A percentile compares a stretch with the other conserved stretches of the same genome.
Conservation (phyloP, 345 rosid genomes). For the Ceriops decandra region DNA sequence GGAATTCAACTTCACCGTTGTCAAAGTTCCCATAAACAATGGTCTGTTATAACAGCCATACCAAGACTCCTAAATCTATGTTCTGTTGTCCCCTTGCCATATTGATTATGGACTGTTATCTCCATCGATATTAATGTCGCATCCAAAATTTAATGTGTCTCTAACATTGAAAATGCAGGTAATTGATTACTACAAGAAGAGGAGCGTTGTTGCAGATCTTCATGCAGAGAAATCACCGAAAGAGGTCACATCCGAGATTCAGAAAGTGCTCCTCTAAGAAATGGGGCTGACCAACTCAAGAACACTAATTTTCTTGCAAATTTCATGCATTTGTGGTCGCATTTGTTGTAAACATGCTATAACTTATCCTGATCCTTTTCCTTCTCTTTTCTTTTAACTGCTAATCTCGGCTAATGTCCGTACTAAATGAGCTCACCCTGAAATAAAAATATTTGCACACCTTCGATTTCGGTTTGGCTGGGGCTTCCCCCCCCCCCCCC, state of each 20-base stretch:
- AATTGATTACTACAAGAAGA: slow-evolving; percentile 69
- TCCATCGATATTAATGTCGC: no score
- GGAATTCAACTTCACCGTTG: no score
- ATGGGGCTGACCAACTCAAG: background rate
- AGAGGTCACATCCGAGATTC: slow-evolving; percentile 70
- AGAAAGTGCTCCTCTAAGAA: slow-evolving; percentile 54
- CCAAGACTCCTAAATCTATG: no score
- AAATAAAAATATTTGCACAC: slow-evolving; percentile 15
- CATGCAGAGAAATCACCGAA: slow-evolving; percentile 79
- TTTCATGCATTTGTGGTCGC: slow-evolving; percentile 8
- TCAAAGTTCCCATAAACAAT: no score
- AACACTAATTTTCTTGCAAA: background rate
- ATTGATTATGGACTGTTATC: no score
- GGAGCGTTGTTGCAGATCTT: slow-evolving; percentile 61
- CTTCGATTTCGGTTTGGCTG: background rate
- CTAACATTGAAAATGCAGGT: slow-evolving; percentile 45
- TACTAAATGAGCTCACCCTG: slow-evolving; percentile 5
- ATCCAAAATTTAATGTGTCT: background rate
- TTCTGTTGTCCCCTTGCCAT: no score
- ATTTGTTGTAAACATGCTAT: slow-evolving; percentile 8
- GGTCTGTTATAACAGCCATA: no score
- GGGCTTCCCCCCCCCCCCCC: background rate
- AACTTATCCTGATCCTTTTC: background rate
- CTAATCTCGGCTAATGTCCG: slow-evolving; percentile 10
- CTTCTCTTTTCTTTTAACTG: background rate